Conservation (phyloP, 2,329 filamentous ascomycete species). For the Aspergillus unguis region DNA sequence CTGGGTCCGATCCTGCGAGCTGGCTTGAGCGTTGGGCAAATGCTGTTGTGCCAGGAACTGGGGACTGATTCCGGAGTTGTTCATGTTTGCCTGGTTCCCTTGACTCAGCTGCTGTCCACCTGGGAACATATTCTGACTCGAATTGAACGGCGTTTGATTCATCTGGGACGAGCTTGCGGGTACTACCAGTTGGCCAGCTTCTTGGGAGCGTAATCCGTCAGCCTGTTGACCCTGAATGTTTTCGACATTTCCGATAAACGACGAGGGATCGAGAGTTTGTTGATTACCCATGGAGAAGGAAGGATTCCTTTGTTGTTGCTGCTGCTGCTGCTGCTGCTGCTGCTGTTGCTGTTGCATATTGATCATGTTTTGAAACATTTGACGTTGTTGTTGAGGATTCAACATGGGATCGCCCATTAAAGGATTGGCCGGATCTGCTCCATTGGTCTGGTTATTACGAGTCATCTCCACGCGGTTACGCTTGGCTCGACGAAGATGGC, state of each 20-base stretch:
- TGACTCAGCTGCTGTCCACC: conserved; percentile 41
- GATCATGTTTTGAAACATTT: conserved; percentile 43
- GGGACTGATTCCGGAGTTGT: conserved; percentile 37
- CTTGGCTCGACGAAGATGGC: conserved; percentile 38
- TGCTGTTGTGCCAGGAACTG: conserved; percentile 44
- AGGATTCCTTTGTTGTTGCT: conserved; percentile 24
- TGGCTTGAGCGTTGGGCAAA: conserved; percentile 41
- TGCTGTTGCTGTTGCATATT: conserved; percentile 22
- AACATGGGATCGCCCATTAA: conserved; percentile 39
- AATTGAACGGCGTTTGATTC: conserved; percentile 39
- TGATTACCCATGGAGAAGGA: conserved; percentile 32
- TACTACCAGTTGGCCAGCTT: conserved; percentile 61
- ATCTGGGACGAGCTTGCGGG: conserved; percentile 59
- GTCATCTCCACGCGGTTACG: conserved; percentile 31
- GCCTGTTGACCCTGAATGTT: conserved; percentile 60
- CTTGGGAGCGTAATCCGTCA: conserved; percentile 59
- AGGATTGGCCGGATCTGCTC: conserved; percentile 28
- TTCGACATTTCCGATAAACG: conserved; percentile 48
- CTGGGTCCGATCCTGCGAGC: conserved; percentile 42
- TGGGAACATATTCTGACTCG: conserved; percentile 42
- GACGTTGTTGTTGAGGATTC: conserved; percentile 40
- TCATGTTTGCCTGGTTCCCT: conserved; percentile 36
- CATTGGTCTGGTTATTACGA: conserved; percentile 26
- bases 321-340: no score
- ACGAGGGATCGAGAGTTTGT: conserved; percentile 34